Evolutionary conservation across 78 protist genomes (phyloP), one percentile per base, ranked within the genome.

Genomic region (Isochrysis galbana): DNA sequence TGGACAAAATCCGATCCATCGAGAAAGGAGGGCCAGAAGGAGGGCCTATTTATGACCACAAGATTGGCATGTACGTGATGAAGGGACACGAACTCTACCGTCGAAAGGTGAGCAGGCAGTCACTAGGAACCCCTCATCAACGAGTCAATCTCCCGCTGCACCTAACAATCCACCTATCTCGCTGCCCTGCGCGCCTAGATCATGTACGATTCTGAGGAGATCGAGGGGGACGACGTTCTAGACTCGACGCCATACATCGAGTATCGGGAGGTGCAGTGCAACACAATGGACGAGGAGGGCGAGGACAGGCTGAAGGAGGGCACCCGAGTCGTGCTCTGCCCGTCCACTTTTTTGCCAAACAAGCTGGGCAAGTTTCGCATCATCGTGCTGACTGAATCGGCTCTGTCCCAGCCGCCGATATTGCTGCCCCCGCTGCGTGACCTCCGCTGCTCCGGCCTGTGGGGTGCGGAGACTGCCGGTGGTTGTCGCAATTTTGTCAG

Each of bases 221-320:
- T 77, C 86, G 86, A 77, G 5, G 86, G 86, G 10, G 86, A 77
- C n/a, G 86, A 77, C 29, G 45, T 77, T 14, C 39, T 77, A 44
- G 86, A 77, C 86, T 77, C 86, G 86, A 77, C 86, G 29, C 42
- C 46, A 5, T 77, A 29, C 86, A 39, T 77, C 23, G 26, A 1
- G 29, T 23, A 23, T 25, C 86, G 86, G 36, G 86, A 77, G 34
- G 86, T 77, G 84, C 44, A 36, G 38, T 80, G 88, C 88, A 80
- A 80, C 54, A 80, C 88, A 38, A 44, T 80, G 55, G 88, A 80
- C 54, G 88, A 80, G 88, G 88, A 80, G 88, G 21, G 23, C 5
- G 88, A 80, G 54, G 11, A 29, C 32, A 5, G 23, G 54, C 88
- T 80, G 26, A 5, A 1, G 19, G 42, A 29, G 48, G 11, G 23